Evolutionary conservation across 2,329 filamentous ascomycete species (phyloP).

Genomic region (Monilinia polystroma): DNA sequence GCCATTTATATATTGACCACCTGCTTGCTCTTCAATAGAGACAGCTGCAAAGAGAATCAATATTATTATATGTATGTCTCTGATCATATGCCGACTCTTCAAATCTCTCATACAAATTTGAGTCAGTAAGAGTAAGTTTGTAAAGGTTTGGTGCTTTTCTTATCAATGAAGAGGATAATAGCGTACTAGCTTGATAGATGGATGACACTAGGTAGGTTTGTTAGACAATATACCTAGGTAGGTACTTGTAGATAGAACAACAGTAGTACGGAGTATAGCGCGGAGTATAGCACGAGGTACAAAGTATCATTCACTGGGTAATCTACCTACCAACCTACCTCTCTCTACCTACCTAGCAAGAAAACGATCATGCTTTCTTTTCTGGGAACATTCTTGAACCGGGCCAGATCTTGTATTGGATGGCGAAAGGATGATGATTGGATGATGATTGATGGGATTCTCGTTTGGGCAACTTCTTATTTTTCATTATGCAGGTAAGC

Average conservation of each 20-base stretch:
- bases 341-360: too few relatives aligned
- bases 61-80: background rate
- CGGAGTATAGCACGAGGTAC: too few relatives aligned
- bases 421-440: background rate
- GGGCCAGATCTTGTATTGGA: background rate
- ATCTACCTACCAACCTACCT: too few relatives aligned
- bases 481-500: background rate
- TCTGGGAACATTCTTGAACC: too few relatives aligned
- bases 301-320: too few relatives aligned
- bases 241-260: too few relatives aligned
- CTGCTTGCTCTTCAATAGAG: constrained; percentile 4
- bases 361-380: too few relatives aligned
- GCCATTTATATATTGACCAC: background rate
- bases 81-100: background rate
- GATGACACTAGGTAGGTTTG: background rate
- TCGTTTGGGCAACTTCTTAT: background rate
- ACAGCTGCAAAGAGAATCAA: too few relatives aligned
- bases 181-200: background rate
- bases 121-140: background rate
- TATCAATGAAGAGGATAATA: background rate
- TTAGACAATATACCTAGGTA: too few relatives aligned
- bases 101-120: background rate
- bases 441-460: background rate
- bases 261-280: too few relatives aligned
- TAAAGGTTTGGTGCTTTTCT: background rate